Evolutionary conservation across 2,329 filamentous ascomycete genomes (phyloP).

Genomic region (Diaporthe capsici): DNA sequence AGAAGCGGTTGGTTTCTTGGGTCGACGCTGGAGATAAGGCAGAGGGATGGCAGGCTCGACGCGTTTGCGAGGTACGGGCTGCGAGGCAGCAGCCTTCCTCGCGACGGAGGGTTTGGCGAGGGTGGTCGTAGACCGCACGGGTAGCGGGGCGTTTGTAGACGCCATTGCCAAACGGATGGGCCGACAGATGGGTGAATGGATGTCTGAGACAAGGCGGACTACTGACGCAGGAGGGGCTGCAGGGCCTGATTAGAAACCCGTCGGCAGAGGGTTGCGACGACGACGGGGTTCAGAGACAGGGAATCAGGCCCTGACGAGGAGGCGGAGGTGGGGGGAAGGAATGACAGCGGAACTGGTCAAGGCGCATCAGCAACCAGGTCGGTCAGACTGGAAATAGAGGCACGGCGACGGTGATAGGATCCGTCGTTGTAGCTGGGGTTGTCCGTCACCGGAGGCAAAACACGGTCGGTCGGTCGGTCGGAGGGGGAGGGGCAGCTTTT

Average conservation of each 20-base stretch:
- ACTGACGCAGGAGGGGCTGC: slow-evolving; percentile 32
- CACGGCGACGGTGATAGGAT: not conserved
- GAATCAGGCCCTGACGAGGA: slow-evolving; percentile 29
- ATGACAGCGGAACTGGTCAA: slow-evolving; percentile 13
- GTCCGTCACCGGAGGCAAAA: slow-evolving; percentile 31
- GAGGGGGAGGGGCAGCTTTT: slow-evolving; percentile 10
- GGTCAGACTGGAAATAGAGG: not conserved
- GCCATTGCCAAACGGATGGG: slow-evolving; percentile 34
- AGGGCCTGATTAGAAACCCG: slow-evolving; percentile 33
- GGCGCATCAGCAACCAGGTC: slow-evolving; percentile 7
- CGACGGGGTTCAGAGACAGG: slow-evolving; percentile 32
- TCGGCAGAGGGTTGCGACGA: slow-evolving; percentile 22
- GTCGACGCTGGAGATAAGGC: slow-evolving; percentile 39
- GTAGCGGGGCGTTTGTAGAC: slow-evolving; percentile 31
- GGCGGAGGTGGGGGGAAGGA: slow-evolving; percentile 32
- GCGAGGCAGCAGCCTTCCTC: slow-evolving; percentile 26
- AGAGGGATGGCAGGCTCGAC: slow-evolving; percentile 40
- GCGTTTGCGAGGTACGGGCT: slow-evolving; percentile 33
- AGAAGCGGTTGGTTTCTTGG: slow-evolving; percentile 33
- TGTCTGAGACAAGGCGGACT: slow-evolving; percentile 22
- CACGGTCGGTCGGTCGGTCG: slow-evolving; percentile 14
- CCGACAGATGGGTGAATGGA: not conserved
- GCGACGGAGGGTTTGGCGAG: slow-evolving; percentile 13
- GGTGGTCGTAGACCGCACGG: not conserved
- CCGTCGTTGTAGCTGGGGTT: slow-evolving; percentile 13